Evolutionary conservation across 306 rosid genomes (phyloP).

Genomic region (Psophocarpus tetragonolobus): DNA sequence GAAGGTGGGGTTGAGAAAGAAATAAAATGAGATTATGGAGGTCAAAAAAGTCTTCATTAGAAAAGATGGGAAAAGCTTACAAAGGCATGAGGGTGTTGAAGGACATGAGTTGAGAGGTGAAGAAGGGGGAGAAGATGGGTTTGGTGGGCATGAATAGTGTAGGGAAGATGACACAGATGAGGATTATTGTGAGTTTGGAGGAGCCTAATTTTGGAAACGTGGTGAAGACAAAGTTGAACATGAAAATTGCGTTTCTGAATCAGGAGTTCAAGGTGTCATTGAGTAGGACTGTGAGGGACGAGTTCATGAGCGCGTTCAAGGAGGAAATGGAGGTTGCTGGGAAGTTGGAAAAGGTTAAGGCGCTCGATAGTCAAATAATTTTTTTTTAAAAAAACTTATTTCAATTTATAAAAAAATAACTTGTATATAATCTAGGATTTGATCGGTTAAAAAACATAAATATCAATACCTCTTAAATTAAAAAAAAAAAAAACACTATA

Average conservation of each 20-base stretch:
- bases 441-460: no score
- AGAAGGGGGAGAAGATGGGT: constrained; percentile 89
- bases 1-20: no score
- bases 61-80: constrained; percentile 66
- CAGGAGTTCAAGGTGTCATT: constrained; percentile 89
- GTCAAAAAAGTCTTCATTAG: no score
- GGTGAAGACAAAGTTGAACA: constrained; percentile 65
- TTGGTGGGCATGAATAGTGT: constrained; percentile 94
- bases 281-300: constrained; percentile 90
- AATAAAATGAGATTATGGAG: no score
- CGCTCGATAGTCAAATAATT: no score
- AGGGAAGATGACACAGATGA: constrained; percentile 93
- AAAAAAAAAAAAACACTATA: no score
- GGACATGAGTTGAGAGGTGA: constrained; percentile 85
- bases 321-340: constrained; percentile 85
- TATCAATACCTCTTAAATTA: no score
- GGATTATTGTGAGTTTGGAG: constrained; percentile 81
- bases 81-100: constrained; percentile 85
- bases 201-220: constrained; percentile 88
- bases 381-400: no score
- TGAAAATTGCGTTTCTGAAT: constrained; percentile 85
- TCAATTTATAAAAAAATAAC: no score
- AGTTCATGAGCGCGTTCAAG: constrained; percentile 82
- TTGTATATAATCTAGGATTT: no score
- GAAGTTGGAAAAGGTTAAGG: constrained; percentile 87